Evolutionary conservation across 495 filamentous ascomycete genomes (phyloP).

Genomic region (Entonaema liquescens): DNA sequence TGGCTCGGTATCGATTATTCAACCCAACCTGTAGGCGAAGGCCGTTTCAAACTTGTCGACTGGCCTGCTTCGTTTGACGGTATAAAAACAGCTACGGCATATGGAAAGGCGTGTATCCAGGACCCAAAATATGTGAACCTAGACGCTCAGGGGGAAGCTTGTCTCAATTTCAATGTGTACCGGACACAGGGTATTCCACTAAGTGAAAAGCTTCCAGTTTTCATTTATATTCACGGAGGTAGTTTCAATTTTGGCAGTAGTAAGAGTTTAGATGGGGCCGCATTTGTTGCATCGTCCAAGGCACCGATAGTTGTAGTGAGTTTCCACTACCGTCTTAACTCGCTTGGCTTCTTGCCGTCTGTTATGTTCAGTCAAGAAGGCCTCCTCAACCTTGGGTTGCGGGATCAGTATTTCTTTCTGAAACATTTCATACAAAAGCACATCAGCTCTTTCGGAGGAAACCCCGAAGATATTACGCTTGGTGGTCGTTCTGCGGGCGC

Average conservation of each 20-base stretch:
- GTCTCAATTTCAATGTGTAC: conserved; percentile 61
- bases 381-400: conserved; percentile 69
- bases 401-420: conserved; percentile 67
- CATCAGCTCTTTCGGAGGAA: conserved; percentile 67
- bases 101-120: conserved; percentile 33
- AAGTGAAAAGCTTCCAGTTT: conserved; percentile 60
- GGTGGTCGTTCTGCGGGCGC: conserved; percentile 72
- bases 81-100: conserved; percentile 24
- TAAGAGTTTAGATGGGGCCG: conserved; percentile 54
- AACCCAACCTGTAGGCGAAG: conserved; percentile 33
- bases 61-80: conserved; percentile 33
- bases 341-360: conserved; percentile 71
- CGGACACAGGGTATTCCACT: conserved; percentile 46
- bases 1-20: conserved; percentile 42
- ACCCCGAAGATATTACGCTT: conserved; percentile 66
- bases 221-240: conserved; percentile 65
- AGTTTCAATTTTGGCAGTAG: conserved; percentile 59
- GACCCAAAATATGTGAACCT: conserved; percentile 21
- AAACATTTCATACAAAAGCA: conserved; percentile 70
- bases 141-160: conserved; percentile 53
- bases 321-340: conserved; percentile 72
- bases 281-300: conserved; percentile 61
- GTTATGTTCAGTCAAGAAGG: conserved; percentile 61
- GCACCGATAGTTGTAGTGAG: conserved; percentile 65
- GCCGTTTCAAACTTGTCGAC: conserved; percentile 32